Evolutionary conservation across 2,329 filamentous ascomycete genomes (phyloP), one percentile per base, ranked within the genome.

Genomic region (Aplosporella prunicola): DNA sequence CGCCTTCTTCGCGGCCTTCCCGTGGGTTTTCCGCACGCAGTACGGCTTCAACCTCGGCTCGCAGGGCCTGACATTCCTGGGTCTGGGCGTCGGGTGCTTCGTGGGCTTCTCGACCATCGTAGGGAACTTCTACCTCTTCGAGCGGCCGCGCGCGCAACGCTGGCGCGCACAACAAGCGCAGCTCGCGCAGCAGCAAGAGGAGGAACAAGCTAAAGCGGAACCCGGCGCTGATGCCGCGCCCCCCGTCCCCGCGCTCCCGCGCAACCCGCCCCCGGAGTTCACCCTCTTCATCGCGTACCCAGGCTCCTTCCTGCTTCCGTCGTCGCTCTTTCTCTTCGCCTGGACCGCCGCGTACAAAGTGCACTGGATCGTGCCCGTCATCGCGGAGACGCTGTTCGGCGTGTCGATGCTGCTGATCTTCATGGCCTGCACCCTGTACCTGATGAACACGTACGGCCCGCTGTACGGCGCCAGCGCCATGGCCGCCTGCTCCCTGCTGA

Each of bases 401-500:
- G 44, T 44, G 18, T 51, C 46, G 11, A 49, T 55, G 45, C 39
- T 56, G n/a, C 43, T 45, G 20, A 47, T 61, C 13, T 62, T 61
- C 48, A 47, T 61, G 15, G 24, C 41, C 23, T 41, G 25, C 18
- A 42, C 31, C 24, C 61, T 66, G 3, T 79, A 77, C 47, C 62
- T 68, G 1, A 58, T 69, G 5, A 76, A 80, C 47, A 67, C 68
- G 0, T 80, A 77, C 46, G 64, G 69, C 3, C 64, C 69, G 0
- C 58, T 63, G 10, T 68, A 71, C 8, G 68, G 75, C 1, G 75
- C 76, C 0, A 76, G 69, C 41, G 74, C 74, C 0, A 59, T 72
- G 32, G 74, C 71, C 5, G 76, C 77, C 1, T 80, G 78, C 43
- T 68, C 69, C 2, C 57, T 80, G 9, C 59, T 71, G 2, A 57